Percentiles rank a stretch among this genome's conserved stretches.
These are phyloP conservation scores for Dinochytrium kinnereticum DNA, from an alignment of 371 early-diverging fungal genomes.

Conservation along the genomic window DNA sequence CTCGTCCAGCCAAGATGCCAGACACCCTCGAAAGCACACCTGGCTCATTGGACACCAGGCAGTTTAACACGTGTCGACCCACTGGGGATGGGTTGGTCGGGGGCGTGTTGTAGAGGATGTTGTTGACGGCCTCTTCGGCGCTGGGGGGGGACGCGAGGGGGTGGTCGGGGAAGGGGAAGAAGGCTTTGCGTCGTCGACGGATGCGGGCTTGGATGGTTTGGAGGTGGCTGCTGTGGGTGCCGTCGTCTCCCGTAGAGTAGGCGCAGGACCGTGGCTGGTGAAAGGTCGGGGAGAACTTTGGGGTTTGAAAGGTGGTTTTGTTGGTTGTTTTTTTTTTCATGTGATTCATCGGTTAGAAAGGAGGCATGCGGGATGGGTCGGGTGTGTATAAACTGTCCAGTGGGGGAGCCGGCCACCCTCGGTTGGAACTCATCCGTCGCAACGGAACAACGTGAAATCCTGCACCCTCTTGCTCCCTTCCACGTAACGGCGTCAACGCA, in stretches of 20 bases:
- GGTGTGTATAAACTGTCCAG: no score
- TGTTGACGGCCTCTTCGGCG: constrained; percentile 61
- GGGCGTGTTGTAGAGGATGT: constrained; percentile 88
- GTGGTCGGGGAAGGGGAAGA: constrained; percentile 24
- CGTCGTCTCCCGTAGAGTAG: not conserved
- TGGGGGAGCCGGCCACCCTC: no score
- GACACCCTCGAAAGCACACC: constrained; percentile 91
- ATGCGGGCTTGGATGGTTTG: constrained; percentile 1
- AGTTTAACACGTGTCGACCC: constrained; percentile 85
- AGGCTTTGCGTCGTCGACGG: constrained; percentile 15
- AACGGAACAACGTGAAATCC: no score
- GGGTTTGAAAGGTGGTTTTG: not conserved
- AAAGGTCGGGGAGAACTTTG: not conserved
- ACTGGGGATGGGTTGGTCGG: constrained; percentile 52
- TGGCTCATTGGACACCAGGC: constrained; percentile 94
- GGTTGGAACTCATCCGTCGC: no score
- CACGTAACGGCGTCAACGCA: not conserved
- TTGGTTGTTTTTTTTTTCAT: not conserved
- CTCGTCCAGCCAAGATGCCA: constrained; percentile 91
- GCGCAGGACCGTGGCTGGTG: not conserved
- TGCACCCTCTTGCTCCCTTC: not conserved
- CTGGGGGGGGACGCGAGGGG: constrained; percentile 35
- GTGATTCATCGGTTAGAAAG: no score
- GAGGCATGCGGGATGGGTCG: constrained; percentile 1
- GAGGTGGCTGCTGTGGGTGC: constrained; percentile 6